phyloP scores from a whole-genome alignment of 2,329 filamentous ascomycete genomes.

The Pseudogymnoascus sp. region DNA sequence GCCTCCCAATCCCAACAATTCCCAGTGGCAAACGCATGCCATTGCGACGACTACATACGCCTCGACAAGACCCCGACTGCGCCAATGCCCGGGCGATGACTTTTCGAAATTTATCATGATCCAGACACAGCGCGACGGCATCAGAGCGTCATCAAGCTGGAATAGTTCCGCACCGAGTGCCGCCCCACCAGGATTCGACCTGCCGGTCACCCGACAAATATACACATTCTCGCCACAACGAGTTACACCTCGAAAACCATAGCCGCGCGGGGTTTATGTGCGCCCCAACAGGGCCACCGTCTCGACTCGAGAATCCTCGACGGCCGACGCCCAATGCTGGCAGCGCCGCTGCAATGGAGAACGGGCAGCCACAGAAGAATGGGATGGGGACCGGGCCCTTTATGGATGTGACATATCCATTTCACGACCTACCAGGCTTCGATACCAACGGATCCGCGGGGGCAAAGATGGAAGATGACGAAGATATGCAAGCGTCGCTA shows the following conservation, averaged over 20 bases:
- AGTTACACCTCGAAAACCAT: neutral
- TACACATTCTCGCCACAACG: neutral
- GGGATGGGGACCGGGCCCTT: neutral
- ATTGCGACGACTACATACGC: neutral
- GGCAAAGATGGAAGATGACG: neutral
- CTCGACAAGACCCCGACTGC: neutral
- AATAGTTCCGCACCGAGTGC: neutral
- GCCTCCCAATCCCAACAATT: neutral
- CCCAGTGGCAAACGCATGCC: neutral
- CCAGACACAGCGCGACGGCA: constrained; percentile 3
- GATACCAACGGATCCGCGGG: neutral
- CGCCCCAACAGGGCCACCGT: neutral
- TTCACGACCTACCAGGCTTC: neutral
- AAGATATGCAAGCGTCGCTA: neutral
- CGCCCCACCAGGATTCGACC: neutral
- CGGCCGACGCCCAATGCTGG: neutral
- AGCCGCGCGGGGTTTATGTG: neutral
- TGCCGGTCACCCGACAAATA: neutral
- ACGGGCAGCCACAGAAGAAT: neutral
- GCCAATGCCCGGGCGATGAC: neutral
- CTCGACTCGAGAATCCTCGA: neutral
- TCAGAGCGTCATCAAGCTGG: constrained; percentile 1
- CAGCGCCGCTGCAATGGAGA: neutral
- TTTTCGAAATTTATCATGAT: neutral
- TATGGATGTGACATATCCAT: neutral